phyloP scores from a whole-genome alignment of 1,139 yeast species.

The Blastobotrys aristatus region DNA sequence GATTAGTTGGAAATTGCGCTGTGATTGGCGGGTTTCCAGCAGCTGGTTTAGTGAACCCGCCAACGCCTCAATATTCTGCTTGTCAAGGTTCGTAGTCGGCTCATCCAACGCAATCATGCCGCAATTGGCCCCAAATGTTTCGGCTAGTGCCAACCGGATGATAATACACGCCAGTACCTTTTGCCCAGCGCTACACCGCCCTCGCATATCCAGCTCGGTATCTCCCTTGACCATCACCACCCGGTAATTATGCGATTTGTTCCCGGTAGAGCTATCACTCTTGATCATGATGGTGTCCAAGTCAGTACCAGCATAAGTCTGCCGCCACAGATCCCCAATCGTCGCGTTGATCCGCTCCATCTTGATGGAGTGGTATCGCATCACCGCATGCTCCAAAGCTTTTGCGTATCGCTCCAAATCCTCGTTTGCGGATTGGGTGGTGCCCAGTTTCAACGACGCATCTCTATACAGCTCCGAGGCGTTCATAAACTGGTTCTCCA shows the following conservation, averaged over 20 bases:
- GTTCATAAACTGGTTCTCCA: constrained; percentile 64
- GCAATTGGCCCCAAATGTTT: constrained; percentile 91
- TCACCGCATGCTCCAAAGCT: constrained; percentile 87
- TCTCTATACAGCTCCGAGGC: constrained; percentile 59
- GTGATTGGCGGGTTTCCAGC: constrained; percentile 67
- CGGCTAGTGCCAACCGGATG: constrained; percentile 87
- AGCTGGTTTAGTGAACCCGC: constrained; percentile 76
- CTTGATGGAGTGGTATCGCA: constrained; percentile 85
- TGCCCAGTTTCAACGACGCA: constrained; percentile 73
- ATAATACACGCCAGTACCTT: constrained; percentile 90
- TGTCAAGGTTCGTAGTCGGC: constrained; percentile 94
- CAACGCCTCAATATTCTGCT: constrained; percentile 80
- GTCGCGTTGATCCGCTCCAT: constrained; percentile 91
- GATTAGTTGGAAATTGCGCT: constrained; percentile 86
- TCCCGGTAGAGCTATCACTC: constrained; percentile 63
- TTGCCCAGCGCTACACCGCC: constrained; percentile 97
- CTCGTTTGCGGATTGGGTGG: constrained; percentile 72
- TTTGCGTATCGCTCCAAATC: constrained; percentile 79
- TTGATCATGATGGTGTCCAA: constrained; percentile 84
- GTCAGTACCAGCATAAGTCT: constrained; percentile 92
- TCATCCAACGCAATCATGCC: constrained; percentile 96
- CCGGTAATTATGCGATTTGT: constrained; percentile 77
- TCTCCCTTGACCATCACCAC: constrained; percentile 95
- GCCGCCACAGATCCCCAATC: constrained; percentile 87
- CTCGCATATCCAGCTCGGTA: constrained; percentile 94